Evolutionary conservation across 148 eudicot genomes (phyloP).

Genomic region (Heliamphora exappendiculata): DNA sequence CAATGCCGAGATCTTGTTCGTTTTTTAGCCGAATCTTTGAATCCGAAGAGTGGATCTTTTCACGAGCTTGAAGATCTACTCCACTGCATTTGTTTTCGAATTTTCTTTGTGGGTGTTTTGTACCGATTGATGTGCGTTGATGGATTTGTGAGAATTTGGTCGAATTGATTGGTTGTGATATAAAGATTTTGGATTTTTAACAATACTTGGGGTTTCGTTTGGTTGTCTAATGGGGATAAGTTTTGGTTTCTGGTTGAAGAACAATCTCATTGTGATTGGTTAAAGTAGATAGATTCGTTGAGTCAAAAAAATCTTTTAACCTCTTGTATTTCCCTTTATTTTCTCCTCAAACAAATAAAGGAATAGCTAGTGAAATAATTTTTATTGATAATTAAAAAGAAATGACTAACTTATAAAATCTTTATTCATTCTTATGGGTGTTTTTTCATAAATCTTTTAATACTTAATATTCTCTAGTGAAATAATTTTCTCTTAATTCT

Average conservation of each 20-base stretch:
- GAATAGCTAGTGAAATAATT: not conserved
- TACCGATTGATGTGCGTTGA: too few species aligned
- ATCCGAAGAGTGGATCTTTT: constrained; percentile 5
- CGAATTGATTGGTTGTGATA: not conserved
- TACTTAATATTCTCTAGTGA: too few species aligned
- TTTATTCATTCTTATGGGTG: too few species aligned
- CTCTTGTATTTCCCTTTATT: not conserved
- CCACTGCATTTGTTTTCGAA: not conserved
- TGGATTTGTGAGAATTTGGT: constrained; percentile 17
- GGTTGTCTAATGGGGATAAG: too few species aligned
- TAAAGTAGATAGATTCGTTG: not conserved
- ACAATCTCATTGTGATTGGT: not conserved
- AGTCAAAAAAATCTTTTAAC: not conserved
- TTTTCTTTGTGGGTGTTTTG: not conserved
- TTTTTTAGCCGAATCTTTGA: not conserved
- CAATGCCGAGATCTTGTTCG: not conserved
- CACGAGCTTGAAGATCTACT: constrained; percentile 19
- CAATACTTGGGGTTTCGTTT: not conserved
- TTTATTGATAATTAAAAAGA: too few species aligned
- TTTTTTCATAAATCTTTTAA: too few species aligned
- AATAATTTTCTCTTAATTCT: too few species aligned
- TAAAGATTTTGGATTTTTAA: not conserved
- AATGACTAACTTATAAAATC: too few species aligned
- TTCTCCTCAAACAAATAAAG: not conserved
- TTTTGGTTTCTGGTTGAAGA: not conserved